A percentile compares a stretch with the other conserved stretches of the same genome.
Conservation (phyloP, 169 alveolate species). For the Plasmodium gaboni region DNA sequence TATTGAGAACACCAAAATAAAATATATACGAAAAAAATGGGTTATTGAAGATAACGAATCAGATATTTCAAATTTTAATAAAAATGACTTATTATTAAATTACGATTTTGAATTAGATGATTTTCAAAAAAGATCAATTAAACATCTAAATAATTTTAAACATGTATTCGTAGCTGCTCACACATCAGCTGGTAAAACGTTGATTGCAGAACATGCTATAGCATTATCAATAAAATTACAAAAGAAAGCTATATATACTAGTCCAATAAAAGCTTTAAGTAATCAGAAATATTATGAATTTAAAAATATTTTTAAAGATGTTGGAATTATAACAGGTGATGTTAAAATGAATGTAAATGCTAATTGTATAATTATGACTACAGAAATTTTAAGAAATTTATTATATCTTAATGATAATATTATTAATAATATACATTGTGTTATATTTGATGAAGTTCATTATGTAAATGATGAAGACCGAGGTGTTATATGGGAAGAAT, state of each 20-base stretch:
- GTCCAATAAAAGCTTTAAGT: constrained; percentile 99
- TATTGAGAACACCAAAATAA: constrained; percentile 30
- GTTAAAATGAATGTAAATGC: constrained; percentile 96
- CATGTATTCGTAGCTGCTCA: constrained; percentile 99
- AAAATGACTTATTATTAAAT: constrained; percentile 84
- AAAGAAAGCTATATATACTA: constrained; percentile 96
- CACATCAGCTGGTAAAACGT: constrained; percentile 99
- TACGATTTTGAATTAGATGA: constrained; percentile 96
- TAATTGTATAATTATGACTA: constrained; percentile 97
- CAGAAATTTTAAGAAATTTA: constrained; percentile 97
- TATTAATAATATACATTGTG: constrained; percentile 95
- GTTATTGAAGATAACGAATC: constrained; percentile 81
- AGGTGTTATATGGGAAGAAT: constrained; percentile 99
- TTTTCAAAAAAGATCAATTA: constrained; percentile 97
- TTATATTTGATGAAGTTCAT: constrained; percentile 99
- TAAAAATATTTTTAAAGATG: constrained; percentile 88
- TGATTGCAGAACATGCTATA: constrained; percentile 98
- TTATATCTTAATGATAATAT: constrained; percentile 90
- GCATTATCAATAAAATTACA: constrained; percentile 95
- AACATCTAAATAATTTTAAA: constrained; percentile 92
- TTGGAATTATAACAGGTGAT: constrained; percentile 99
- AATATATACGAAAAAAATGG: constrained; percentile 83
- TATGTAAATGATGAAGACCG: constrained; percentile 96
- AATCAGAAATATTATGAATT: constrained; percentile 98
- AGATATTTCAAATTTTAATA: constrained; percentile 45